A percentile compares a stretch with the other conserved stretches of the same genome.
Conservation (phyloP, 495 filamentous ascomycete species). For the Neurospora sp. region DNA sequence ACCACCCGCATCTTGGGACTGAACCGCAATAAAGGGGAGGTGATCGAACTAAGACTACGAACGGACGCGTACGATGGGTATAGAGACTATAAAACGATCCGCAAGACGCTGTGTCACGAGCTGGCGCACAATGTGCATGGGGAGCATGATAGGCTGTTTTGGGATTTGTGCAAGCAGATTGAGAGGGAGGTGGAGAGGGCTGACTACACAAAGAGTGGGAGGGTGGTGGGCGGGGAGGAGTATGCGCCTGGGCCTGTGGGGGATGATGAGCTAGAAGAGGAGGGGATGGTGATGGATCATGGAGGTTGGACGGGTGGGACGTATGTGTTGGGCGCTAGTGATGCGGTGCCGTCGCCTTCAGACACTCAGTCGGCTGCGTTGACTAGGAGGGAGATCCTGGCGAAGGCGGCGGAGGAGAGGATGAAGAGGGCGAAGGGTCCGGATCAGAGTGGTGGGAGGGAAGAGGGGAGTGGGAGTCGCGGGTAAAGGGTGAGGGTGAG, state of each 20-base stretch:
- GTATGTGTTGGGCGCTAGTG: constrained; percentile 59
- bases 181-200: constrained; percentile 73
- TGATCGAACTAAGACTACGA: constrained; percentile 80
- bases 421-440: constrained; percentile 41
- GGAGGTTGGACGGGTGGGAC: constrained; percentile 82
- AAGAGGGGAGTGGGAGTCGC: constrained; percentile 4
- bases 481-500: background rate
- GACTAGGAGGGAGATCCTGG: constrained; percentile 59
- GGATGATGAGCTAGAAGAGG: constrained; percentile 30
- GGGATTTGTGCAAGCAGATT: constrained; percentile 75
- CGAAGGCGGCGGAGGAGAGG: constrained; percentile 65
- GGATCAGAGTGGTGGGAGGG: constrained; percentile 4
- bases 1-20: constrained; percentile 69
- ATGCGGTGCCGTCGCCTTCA: constrained; percentile 7
- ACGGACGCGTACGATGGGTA: constrained; percentile 95
- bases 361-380: constrained; percentile 17
- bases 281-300: constrained; percentile 57
- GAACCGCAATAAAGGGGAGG: constrained; percentile 80
- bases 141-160: constrained; percentile 78
- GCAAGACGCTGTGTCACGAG: constrained; percentile 91
- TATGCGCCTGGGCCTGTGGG: constrained; percentile 39
- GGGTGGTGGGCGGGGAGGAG: constrained; percentile 52
- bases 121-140: constrained; percentile 83
- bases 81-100: constrained; percentile 78
- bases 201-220: constrained; percentile 66